Evolutionary conservation across 2,329 filamentous ascomycete species (phyloP).

Genomic region (Pseudocercospora musae): DNA sequence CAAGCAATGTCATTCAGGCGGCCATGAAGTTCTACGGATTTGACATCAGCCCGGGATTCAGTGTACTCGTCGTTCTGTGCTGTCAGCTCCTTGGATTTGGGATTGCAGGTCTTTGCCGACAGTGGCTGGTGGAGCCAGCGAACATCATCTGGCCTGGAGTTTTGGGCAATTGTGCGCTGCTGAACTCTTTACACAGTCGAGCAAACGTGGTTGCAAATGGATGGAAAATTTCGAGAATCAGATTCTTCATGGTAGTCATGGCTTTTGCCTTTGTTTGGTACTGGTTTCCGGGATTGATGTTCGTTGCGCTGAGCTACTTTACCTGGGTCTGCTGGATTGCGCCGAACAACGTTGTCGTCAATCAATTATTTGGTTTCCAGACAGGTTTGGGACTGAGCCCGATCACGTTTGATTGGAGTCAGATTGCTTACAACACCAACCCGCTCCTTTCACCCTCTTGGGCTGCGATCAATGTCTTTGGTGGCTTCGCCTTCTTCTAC

Average conservation of each 20-base stretch:
- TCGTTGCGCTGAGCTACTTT: slow-evolving; percentile 84
- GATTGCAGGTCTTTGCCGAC: slow-evolving; percentile 75
- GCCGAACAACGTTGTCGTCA: slow-evolving; percentile 78
- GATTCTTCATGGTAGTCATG: slow-evolving; percentile 77
- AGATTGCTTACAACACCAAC: slow-evolving; percentile 83
- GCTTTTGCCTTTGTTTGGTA: slow-evolving; percentile 72
- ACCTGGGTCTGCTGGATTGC: slow-evolving; percentile 87
- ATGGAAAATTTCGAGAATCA: slow-evolving; percentile 69
- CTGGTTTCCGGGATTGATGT: slow-evolving; percentile 69
- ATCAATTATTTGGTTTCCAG: slow-evolving; percentile 73
- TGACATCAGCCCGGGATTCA: slow-evolving; percentile 70
- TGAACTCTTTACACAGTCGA: slow-evolving; percentile 68
- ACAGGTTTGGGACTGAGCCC: slow-evolving; percentile 77
- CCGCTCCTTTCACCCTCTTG: slow-evolving; percentile 44
- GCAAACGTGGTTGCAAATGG: slow-evolving; percentile 72
- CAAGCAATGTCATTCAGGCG: slow-evolving; percentile 66
- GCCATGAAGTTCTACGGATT: slow-evolving; percentile 88
- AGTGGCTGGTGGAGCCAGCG: slow-evolving; percentile 78
- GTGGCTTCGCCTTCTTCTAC: slow-evolving; percentile 44
- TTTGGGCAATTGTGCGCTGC: slow-evolving; percentile 85
- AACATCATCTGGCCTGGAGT: slow-evolving; percentile 93
- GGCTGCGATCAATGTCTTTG: slow-evolving; percentile 43
- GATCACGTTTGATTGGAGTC: slow-evolving; percentile 87
- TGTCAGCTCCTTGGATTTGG: slow-evolving; percentile 85
- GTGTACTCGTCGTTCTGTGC: slow-evolving; percentile 77